A percentile compares a stretch with the other conserved stretches of the same genome.
These are phyloP conservation scores for Salix caprea DNA, from an alignment of 345 rosid species.

Conservation along the genomic window DNA sequence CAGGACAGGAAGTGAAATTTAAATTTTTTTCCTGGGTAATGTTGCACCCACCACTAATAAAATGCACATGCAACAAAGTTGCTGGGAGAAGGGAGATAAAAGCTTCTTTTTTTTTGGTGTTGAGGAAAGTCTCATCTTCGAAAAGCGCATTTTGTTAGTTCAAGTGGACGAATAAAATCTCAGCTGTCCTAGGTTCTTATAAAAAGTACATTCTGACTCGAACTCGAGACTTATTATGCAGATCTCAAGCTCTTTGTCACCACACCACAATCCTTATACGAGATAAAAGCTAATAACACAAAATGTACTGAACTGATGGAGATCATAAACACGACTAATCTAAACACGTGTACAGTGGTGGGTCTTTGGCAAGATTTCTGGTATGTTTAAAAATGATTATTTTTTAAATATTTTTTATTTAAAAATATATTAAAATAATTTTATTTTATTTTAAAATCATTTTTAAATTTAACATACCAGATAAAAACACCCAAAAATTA, in stretches of 20 bases:
- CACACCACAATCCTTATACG: accelerated
- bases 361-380: background rate
- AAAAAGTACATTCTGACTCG: accelerated
- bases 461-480: no score
- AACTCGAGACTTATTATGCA: no score
- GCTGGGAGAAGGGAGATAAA: background rate
- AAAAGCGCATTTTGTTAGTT: no score
- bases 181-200: accelerated
- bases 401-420: no score
- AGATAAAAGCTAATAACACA: no score
- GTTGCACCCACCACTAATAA: background rate
- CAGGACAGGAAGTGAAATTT: background rate
- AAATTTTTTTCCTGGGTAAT: background rate
- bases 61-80: background rate
- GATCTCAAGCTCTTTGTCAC: no score
- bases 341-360: background rate
- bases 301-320: background rate
- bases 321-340: background rate
- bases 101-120: no score
- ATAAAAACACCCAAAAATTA: no score
- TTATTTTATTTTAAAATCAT: no score
- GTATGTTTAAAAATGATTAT: no score
- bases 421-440: no score
- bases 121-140: accelerated
- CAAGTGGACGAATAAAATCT: no score